Evolutionary conservation across 1,139 yeast genomes (phyloP).

Genomic region (Nakaseomyces kungkrabaensis): DNA sequence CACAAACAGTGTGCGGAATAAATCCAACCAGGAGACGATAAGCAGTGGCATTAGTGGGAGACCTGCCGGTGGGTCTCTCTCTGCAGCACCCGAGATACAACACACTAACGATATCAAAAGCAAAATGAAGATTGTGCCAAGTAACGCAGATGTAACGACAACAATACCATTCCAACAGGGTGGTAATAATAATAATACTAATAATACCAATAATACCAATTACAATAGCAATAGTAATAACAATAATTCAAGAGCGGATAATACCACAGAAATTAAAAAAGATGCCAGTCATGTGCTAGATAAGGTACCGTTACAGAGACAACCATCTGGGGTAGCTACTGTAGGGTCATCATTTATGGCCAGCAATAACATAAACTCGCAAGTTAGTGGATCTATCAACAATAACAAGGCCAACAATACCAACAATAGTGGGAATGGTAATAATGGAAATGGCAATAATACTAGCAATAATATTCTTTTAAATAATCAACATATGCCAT

Average conservation of each 20-base stretch:
- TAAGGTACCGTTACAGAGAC: not conserved
- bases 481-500: not conserved
- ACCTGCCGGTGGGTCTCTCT: not conserved
- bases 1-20: not conserved
- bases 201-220: not conserved
- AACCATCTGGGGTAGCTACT: not conserved
- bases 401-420: not conserved
- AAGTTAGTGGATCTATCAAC: not conserved
- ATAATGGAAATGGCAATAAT: constrained; percentile 5
- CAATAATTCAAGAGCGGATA: not conserved
- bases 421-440: not conserved
- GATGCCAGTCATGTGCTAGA: not conserved
- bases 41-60: not conserved
- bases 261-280: not conserved
- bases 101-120: not conserved
- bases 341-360: not conserved
- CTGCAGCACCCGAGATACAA: not conserved
- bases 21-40: not conserved
- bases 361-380: not conserved
- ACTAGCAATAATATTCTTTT: constrained; percentile 3
- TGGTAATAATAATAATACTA: too few species aligned
- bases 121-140: constrained; percentile 1
- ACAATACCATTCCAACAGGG: not conserved
- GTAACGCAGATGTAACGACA: not conserved
- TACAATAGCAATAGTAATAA: not conserved